Base-by-base conservation (phyloP, 805 yeast species). In the Suhomyces sp. region DNA sequence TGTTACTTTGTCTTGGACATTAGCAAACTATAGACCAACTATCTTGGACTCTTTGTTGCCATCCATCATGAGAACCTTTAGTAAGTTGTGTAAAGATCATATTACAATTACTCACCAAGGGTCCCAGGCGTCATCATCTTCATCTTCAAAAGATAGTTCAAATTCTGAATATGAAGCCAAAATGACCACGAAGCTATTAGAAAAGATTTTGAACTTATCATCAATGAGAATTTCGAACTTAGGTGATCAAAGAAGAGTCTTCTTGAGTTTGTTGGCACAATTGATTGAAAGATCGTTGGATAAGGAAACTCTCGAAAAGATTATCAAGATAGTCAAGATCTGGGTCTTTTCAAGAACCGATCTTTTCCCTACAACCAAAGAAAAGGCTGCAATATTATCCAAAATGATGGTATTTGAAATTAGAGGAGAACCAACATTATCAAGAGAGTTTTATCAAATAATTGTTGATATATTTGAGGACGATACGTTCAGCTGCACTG, bases 351-450 rank as follows among this genome's bases (percentile, higher is more conserved):
- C 87, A 2, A 77, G 81, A 38, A 69, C 78, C 4, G 96, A 87
- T 45, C 70, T 87, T 15, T 88, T 88, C 68, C 99, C 99, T 3
- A 87, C 98, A 0, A 79, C 84, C 2, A 95, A 93, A 55, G 99
- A 93, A 53, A 93, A 93, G 56, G 96, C 98, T 1, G 97, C 95
- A 0, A 82, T 93, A 25, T 67, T 93, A 38, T 76, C 90, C 10
- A 93, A 93, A 60, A 88, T 95, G 96, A 77, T 91, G 75, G 84
- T 86, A 1, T 90, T 88, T 55, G 98, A 91, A 52, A 72, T 81
- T 28, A 73, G 95, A 44, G 95, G 95, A 3, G 96, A 91, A 52
- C 76, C 86, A 6, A 77, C 85, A 1, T 62, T 78, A 35, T 81
- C 95, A 0, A 80, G 79, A 44, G 81, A 83, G 39, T 91, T 86